Conservation (phyloP, 108 stramenopile species). For the Epithemia pelagica region DNA sequence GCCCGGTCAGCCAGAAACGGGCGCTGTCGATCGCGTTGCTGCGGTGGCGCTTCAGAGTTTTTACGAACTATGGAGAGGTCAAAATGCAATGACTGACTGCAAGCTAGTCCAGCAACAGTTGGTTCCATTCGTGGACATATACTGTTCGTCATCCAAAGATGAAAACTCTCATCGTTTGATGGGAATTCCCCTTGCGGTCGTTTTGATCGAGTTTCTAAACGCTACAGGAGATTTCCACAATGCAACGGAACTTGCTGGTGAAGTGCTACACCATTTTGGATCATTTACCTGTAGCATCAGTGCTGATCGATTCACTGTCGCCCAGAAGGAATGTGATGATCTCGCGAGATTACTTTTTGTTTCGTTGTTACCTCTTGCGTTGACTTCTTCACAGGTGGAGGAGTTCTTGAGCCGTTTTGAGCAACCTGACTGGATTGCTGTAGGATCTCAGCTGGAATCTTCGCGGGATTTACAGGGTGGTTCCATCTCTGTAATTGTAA, state of each 20-base stretch:
- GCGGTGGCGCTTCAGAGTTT: background rate
- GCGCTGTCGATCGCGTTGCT: background rate
- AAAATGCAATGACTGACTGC: background rate
- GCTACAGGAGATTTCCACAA: background rate
- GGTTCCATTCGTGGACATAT: background rate
- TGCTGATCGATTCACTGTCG: too few relatives aligned
- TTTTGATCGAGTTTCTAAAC: background rate
- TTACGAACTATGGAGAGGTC: background rate
- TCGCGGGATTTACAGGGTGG: too few relatives aligned
- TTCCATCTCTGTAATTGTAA: too few relatives aligned
- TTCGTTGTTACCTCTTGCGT: too few relatives aligned
- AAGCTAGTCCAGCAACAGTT: background rate
- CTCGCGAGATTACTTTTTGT: too few relatives aligned
- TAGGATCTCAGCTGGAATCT: too few relatives aligned
- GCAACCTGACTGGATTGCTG: too few relatives aligned
- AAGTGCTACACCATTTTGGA: background rate
- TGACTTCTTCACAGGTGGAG: too few relatives aligned
- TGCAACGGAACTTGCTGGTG: background rate
- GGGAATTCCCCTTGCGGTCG: background rate
- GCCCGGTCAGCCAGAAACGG: background rate
- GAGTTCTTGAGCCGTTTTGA: too few relatives aligned
- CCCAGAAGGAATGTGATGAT: too few relatives aligned
- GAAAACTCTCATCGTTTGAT: background rate
- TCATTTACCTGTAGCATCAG: too few relatives aligned
- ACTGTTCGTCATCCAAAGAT: background rate